Conservation (phyloP, 495 filamentous ascomycete genomes). For the Talaromyces nanjingensis region DNA sequence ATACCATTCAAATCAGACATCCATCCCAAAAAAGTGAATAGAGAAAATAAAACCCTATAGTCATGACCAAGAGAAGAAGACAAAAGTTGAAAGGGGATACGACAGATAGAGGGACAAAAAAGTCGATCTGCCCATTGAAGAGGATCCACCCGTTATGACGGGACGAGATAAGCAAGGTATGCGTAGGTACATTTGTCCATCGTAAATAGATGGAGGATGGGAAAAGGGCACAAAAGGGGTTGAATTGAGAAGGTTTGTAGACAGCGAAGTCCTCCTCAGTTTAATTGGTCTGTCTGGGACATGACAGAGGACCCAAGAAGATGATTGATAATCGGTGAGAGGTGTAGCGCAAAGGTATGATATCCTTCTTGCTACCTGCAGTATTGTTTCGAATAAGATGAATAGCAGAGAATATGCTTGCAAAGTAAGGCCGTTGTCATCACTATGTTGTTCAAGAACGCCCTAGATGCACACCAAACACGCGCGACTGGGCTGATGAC, state of each 20-base stretch:
- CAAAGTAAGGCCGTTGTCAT: not conserved
- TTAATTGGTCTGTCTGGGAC: not conserved
- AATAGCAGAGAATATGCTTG: not conserved
- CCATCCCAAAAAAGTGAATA: not conserved
- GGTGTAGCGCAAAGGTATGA: not conserved
- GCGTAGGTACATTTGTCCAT: not conserved
- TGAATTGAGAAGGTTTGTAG: not conserved
- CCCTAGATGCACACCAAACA: not conserved
- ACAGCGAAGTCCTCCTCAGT: not conserved
- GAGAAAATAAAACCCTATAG: not conserved
- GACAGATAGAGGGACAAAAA: too few species aligned
- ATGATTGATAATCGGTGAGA: not conserved
- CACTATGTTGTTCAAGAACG: not conserved
- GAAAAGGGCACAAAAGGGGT: not conserved
- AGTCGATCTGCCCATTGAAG: not conserved
- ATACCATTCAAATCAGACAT: not conserved
- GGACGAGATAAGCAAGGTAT: not conserved
- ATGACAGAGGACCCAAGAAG: not conserved
- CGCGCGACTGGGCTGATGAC: not conserved
- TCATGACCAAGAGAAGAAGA: not conserved
- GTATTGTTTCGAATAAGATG: not conserved
- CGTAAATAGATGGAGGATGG: not conserved
- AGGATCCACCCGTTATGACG: not conserved
- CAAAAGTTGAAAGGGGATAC: not conserved
- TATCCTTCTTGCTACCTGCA: not conserved